Percentiles rank a stretch among this genome's conserved stretches.
Conservation (phyloP, 1,139 yeast genomes). For the Sugiyamaella novakii region DNA sequence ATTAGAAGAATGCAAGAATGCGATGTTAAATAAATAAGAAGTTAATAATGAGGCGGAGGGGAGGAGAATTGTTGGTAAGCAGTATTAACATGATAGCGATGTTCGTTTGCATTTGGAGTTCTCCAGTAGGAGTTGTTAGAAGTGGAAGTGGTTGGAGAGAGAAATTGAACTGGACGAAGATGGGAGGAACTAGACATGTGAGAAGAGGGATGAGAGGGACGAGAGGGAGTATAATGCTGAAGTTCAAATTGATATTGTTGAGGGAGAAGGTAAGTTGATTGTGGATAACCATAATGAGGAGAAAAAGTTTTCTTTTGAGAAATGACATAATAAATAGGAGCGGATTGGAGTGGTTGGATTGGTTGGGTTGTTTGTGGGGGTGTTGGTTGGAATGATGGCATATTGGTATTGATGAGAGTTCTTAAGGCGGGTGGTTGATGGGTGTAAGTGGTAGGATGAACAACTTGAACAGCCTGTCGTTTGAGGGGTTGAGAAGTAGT, state of each 20-base stretch:
- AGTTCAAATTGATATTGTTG: conserved; percentile 29
- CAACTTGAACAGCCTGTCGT: conserved; percentile 1
- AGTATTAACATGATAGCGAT: not conserved
- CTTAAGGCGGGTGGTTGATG: conserved; percentile 13
- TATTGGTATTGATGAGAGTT: conserved; percentile 13
- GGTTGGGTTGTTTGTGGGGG: conserved; percentile 2
- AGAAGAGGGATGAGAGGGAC: not conserved
- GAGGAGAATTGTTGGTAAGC: conserved; percentile 20
- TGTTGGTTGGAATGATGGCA: conserved; percentile 9
- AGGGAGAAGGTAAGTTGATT: conserved; percentile 19
- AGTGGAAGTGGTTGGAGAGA: conserved; percentile 19
- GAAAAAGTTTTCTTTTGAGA: conserved; percentile 26
- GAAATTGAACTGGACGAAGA: conserved; percentile 18
- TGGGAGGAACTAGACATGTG: not conserved
- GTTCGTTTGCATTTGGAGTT: conserved; percentile 10
- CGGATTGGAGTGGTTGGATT: conserved; percentile 12
- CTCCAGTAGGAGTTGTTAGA: conserved; percentile 17
- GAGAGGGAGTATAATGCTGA: conserved; percentile 25
- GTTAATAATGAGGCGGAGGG: conserved; percentile 17
- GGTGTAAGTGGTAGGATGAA: conserved; percentile 1
- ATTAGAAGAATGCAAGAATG: not conserved
- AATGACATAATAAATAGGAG: conserved; percentile 24
- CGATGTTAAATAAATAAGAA: conserved; percentile 8
- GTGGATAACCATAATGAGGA: conserved; percentile 27
- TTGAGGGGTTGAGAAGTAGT: conserved; percentile 1